Evolutionary conservation across 2,329 filamentous ascomycete species (phyloP), one percentile per base, ranked within the genome.

Genomic region (Fusarium hostae): DNA sequence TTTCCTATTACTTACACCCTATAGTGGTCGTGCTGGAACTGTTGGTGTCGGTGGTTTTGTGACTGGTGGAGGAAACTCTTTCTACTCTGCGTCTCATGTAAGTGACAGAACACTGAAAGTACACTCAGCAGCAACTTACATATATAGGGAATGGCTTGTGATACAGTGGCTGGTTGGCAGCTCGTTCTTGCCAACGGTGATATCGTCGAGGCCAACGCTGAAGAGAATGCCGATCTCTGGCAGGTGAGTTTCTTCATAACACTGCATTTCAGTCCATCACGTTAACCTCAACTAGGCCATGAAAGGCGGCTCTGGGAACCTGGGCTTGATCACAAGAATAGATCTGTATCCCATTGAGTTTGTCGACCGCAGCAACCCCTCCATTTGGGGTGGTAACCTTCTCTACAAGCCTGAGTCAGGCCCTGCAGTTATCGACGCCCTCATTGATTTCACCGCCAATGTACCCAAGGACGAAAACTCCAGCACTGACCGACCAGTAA

Each of bases 241-340:
- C 81, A 79, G 70, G 69, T 54, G 58, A 45, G 54, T 41, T 5
- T 16, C 26, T n/a, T 4, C 11, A 11, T 5, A 9, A 32, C 9
- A 10, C 24, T 6, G 3, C 5, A 3, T 54, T 20, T 9, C 9
- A 20, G 1, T 0, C 12, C 22, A 0, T 6, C 6, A 15, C 26
- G 11, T 43, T 71, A 5, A 71, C 22, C 8, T 28, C 16, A 6
- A n/a, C 12, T 30, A 71, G 68, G 85, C 84, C 1, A 76, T 86
- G 24, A 84, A 85, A 50, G 86, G 85, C 9, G 84, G 84, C n/a
- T 80, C 80, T 16, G 82, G 80, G 62, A 87, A 86, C 69, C 82
- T 85, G 20, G 84, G 83, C 12, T 74, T 83, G 12, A 75, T 81
- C 20, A 81, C 83, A 6, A 73, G 76, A 26, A 75, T 79, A 24